Conservation (phyloP, 108 stramenopile species). For the Aurantiochytrium sp. region DNA sequence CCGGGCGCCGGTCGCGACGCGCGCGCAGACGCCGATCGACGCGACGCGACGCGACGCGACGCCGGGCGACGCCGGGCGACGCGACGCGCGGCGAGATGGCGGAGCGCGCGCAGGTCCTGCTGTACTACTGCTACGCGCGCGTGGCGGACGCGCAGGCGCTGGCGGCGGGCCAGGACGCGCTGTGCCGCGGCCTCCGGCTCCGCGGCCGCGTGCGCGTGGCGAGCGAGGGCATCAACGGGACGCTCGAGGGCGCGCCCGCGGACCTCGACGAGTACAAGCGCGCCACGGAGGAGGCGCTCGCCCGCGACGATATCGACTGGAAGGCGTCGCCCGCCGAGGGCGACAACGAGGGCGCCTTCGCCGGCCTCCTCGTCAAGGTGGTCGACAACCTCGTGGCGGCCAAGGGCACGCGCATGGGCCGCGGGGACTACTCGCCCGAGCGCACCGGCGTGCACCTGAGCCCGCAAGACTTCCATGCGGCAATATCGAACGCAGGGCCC, state of each 20-base stretch:
- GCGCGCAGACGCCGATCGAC: too few species aligned
- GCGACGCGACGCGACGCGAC: too few species aligned
- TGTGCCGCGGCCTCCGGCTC: not conserved
- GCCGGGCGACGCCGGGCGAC: too few species aligned
- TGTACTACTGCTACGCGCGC: not conserved
- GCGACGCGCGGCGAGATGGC: too few species aligned
- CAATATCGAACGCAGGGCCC: not conserved
- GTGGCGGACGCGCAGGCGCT: not conserved
- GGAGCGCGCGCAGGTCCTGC: not conserved
- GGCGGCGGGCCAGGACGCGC: not conserved
- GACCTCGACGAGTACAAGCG: not conserved
- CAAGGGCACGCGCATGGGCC: not conserved
- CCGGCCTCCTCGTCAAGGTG: not conserved
- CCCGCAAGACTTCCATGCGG: not conserved
- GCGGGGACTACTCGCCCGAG: not conserved
- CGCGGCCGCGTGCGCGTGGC: conserved; percentile 3
- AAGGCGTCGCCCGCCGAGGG: not conserved
- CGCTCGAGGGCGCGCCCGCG: not conserved
- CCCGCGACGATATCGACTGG: not conserved
- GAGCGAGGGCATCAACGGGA: conserved; percentile 7
- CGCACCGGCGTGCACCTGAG: not conserved
- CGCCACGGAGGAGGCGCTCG: not conserved
- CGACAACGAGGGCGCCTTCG: not conserved
- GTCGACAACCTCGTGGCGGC: not conserved
- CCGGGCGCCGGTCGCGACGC: too few species aligned